Evolutionary conservation across 2,329 filamentous ascomycete species (phyloP).

Genomic region (Rhexocercosporidium sp.): DNA sequence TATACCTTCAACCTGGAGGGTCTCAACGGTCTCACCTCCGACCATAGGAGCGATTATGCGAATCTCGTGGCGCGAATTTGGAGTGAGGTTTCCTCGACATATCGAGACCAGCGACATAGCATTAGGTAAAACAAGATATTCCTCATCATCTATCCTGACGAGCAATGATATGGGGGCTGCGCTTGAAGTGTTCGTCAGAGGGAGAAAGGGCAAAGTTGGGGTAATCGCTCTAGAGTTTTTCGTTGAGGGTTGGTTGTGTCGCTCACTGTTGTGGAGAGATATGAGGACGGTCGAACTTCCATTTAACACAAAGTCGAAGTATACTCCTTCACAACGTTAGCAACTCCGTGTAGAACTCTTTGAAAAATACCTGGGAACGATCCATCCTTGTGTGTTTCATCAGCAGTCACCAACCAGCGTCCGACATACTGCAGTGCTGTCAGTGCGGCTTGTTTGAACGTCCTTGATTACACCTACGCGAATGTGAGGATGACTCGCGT

Average conservation of each 20-base stretch:
- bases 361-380: slow-evolving; percentile 34
- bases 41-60: slow-evolving; percentile 38
- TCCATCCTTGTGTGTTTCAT: slow-evolving; percentile 32
- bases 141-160: slow-evolving; percentile 35
- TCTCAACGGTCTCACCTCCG: slow-evolving; percentile 26
- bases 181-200: slow-evolving; percentile 22
- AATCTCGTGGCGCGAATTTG: slow-evolving; percentile 26
- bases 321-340: slow-evolving; percentile 25
- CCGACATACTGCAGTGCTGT: slow-evolving; percentile 34
- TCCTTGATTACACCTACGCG: slow-evolving; percentile 21
- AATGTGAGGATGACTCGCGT: slow-evolving; percentile 31
- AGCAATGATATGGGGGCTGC: slow-evolving; percentile 36
- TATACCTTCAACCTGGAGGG: slow-evolving; percentile 35
- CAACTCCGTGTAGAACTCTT: not conserved
- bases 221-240: not conserved
- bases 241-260: slow-evolving; percentile 1
- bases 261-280: slow-evolving; percentile 30
- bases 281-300: slow-evolving; percentile 31
- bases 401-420: slow-evolving; percentile 32
- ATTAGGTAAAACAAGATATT: slow-evolving; percentile 37
- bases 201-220: slow-evolving; percentile 18
- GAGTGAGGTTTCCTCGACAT: slow-evolving; percentile 26
- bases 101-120: slow-evolving; percentile 31
- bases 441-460: not conserved
- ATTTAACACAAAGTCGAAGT: slow-evolving; percentile 36